A percentile compares a stretch with the other conserved stretches of the same genome.
phyloP scores from a whole-genome alignment of 805 yeast genomes.

The Ascoidea asiatica region DNA sequence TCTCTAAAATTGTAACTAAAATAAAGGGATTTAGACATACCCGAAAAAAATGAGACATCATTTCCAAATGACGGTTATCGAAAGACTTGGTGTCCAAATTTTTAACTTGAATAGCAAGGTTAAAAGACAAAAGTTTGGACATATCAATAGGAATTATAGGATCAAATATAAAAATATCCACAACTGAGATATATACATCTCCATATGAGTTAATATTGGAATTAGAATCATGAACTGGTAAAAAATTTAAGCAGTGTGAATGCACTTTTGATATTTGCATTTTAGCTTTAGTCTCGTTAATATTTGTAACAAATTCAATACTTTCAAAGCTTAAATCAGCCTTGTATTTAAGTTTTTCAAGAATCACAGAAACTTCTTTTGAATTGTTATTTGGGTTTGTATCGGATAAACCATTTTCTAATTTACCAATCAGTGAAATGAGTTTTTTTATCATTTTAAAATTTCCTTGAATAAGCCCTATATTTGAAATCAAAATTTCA shows the following conservation, averaged over 20 bases:
- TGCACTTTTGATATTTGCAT: no score
- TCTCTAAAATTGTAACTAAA: slow-evolving; percentile 24
- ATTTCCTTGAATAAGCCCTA: no score
- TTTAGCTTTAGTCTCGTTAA: slow-evolving; percentile 2
- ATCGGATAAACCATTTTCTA: no score
- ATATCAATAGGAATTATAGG: slow-evolving; percentile 1
- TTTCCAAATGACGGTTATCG: slow-evolving; percentile 31
- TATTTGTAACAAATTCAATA: neutral
- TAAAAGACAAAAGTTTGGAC: slow-evolving; percentile 31
- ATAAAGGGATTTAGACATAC: slow-evolving; percentile 42
- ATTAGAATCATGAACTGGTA: no score
- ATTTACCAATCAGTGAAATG: no score
- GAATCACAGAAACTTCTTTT: no score
- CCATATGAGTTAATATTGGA: slow-evolving; percentile 1
- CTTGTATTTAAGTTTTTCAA: slow-evolving; percentile 2
- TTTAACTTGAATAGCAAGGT: slow-evolving; percentile 27
- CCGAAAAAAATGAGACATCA: slow-evolving; percentile 46
- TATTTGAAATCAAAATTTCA: no score
- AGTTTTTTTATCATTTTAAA: no score
- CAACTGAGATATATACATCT: slow-evolving; percentile 1
- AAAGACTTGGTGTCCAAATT: slow-evolving; percentile 20
- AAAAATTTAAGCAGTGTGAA: no score
- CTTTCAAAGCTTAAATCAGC: neutral
- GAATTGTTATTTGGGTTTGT: no score
- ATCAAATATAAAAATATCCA: slow-evolving; percentile 3